These are phyloP conservation scores for Thalassiosira exigua DNA, from an alignment of 352 stramenopile species.

Conservation along the genomic window DNA sequence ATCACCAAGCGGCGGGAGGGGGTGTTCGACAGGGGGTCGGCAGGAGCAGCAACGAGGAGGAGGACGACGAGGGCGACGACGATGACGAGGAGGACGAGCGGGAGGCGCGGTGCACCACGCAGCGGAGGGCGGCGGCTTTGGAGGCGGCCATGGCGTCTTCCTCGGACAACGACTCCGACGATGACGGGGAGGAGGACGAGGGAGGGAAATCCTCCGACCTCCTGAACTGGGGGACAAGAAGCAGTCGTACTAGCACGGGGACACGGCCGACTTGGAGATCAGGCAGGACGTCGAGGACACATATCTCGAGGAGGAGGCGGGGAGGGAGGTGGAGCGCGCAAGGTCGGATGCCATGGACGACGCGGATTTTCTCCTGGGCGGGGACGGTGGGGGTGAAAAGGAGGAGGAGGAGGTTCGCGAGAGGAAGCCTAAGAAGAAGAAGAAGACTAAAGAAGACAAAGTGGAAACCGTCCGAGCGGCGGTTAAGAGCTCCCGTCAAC, in stretches of 20 bases:
- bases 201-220: conserved; percentile 41
- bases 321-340: conserved; percentile 70
- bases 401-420: conserved; percentile 19
- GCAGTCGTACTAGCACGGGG: conserved; percentile 75
- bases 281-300: conserved; percentile 86
- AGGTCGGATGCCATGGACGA: conserved; percentile 77
- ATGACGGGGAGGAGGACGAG: conserved; percentile 50
- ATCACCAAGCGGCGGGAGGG: conserved; percentile 55
- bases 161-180: conserved; percentile 37
- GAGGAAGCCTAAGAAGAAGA: conserved; percentile 34
- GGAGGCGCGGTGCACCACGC: not conserved
- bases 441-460: conserved; percentile 17
- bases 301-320: conserved; percentile 83
- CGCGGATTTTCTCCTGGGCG: conserved; percentile 79
- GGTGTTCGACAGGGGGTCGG: conserved; percentile 45
- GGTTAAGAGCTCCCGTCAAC: conserved; percentile 30
- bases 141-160: not conserved
- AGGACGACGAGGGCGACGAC: too few relatives aligned
- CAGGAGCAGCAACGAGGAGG: conserved; percentile 48
- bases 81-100: conserved; percentile 15
- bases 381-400: conserved; percentile 38
- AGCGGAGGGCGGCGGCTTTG: not conserved
- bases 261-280: conserved; percentile 87
- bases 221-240: conserved; percentile 79
- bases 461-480: conserved; percentile 30